Percentiles rank a stretch among this genome's conserved stretches.
Evolutionary conservation across 75 land plant genomes (phyloP).

Genomic region (Selaginella moellendorffii): DNA sequence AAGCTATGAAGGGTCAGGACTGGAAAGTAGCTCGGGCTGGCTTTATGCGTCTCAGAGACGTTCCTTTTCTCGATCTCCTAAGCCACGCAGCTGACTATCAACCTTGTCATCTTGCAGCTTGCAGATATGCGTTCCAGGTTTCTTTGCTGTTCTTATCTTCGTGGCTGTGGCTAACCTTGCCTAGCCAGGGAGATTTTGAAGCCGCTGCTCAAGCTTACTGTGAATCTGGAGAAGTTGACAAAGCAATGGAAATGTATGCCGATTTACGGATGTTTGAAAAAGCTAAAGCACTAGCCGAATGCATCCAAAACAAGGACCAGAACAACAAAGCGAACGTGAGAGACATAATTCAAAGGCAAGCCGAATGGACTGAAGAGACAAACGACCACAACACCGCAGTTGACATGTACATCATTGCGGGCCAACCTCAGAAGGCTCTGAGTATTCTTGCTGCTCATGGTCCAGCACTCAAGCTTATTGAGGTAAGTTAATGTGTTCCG

Average conservation of each 20-base stretch:
- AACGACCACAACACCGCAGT: constrained; percentile 34
- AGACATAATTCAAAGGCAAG: constrained; percentile 33
- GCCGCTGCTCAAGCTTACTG: constrained; percentile 28
- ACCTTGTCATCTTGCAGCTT: constrained; percentile 12
- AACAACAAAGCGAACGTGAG: constrained; percentile 21
- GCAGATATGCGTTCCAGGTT: constrained; percentile 26
- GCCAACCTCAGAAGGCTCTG: constrained; percentile 26
- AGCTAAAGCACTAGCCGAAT: constrained; percentile 27
- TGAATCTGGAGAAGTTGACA: constrained; percentile 28
- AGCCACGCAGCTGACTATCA: constrained; percentile 14
- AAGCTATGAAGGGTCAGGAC: constrained; percentile 19
- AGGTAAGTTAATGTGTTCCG: constrained; percentile 10
- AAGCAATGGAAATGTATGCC: constrained; percentile 32
- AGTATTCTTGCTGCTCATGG: constrained; percentile 27
- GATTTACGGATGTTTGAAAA: constrained; percentile 36
- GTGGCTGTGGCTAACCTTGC: neutral
- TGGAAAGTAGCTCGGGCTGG: constrained; percentile 26
- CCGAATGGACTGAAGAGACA: constrained; percentile 33
- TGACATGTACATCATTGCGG: constrained; percentile 27
- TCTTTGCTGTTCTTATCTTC: neutral
- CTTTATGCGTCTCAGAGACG: constrained; percentile 24
- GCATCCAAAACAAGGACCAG: constrained; percentile 5
- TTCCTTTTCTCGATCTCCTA: constrained; percentile 26
- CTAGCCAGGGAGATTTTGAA: constrained; percentile 23
- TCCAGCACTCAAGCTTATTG: constrained; percentile 28